These are phyloP conservation scores for Lentinula raphanica DNA, from an alignment of 768 basidiomycete genomes.

Conservation along the genomic window DNA sequence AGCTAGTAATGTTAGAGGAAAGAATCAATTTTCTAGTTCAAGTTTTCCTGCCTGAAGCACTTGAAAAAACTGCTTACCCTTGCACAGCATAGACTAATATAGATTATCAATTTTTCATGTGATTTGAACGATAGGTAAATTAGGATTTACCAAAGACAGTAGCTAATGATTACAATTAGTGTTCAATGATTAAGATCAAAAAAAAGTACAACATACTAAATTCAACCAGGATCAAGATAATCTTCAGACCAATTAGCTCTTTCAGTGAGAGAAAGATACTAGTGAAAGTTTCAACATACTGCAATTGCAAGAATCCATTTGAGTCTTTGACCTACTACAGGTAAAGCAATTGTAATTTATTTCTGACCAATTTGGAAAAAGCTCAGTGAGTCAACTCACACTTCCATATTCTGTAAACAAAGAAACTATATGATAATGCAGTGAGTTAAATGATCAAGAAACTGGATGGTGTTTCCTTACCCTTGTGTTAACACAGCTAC, in stretches of 20 bases:
- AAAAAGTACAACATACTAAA: conserved; percentile 25
- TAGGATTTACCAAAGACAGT: conserved; percentile 14
- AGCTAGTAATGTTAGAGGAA: no score
- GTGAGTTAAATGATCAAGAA: background rate
- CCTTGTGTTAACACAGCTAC: conserved; percentile 46
- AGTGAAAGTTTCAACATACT: conserved; percentile 15
- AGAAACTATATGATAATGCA: background rate
- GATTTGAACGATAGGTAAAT: no score
- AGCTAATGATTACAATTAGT: conserved; percentile 12
- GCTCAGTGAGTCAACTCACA: conserved; percentile 25
- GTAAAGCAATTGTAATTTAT: background rate
- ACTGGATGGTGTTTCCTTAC: conserved; percentile 12
- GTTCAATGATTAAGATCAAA: background rate
- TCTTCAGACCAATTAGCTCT: conserved; percentile 12
- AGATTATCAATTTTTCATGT: no score
- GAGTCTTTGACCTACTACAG: conserved; percentile 36
- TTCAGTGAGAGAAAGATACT: background rate
- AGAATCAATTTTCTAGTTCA: no score
- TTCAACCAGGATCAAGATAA: conserved; percentile 32
- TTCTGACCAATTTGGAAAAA: background rate
- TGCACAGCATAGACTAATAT: no score
- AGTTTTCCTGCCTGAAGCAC: no score
- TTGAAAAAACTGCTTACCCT: no score
- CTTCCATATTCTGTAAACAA: conserved; percentile 31
- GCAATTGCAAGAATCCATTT: conserved; percentile 24